Evolutionary conservation across 2,329 filamentous ascomycete species (phyloP).

Genomic region (Claviceps citrina): DNA sequence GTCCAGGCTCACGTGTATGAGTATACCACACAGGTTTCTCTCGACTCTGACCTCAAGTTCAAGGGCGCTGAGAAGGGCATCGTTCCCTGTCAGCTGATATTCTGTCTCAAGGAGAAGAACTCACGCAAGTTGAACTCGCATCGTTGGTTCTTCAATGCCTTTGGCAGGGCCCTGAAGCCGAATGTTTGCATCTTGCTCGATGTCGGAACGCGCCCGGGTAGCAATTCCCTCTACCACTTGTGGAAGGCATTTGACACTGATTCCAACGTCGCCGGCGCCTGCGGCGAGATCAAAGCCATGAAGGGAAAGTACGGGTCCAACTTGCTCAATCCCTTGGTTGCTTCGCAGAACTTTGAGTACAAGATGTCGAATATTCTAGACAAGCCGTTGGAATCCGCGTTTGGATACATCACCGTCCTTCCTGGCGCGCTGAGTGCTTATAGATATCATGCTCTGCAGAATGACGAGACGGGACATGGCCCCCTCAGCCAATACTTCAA

Average conservation of each 20-base stretch:
- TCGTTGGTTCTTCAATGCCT: slow-evolving; percentile 98
- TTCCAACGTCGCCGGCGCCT: slow-evolving; percentile 91
- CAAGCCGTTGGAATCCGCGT: slow-evolving; percentile 91
- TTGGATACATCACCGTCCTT: slow-evolving; percentile 94
- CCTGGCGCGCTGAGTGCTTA: slow-evolving; percentile 92
- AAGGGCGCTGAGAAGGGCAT: slow-evolving; percentile 99
- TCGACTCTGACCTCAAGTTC: slow-evolving; percentile 92
- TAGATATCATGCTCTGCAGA: slow-evolving; percentile 87
- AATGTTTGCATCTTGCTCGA: slow-evolving; percentile 96
- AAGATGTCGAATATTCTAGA: slow-evolving; percentile 99
- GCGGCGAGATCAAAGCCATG: slow-evolving; percentile 94
- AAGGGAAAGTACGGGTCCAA: slow-evolving; percentile 74
- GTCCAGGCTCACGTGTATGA: slow-evolving; percentile 97
- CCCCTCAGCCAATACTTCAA: slow-evolving; percentile 98
- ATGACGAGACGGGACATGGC: slow-evolving; percentile 88
- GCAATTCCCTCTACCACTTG: slow-evolving; percentile 85
- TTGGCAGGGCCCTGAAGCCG: slow-evolving; percentile 79
- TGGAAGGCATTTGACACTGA: slow-evolving; percentile 99
- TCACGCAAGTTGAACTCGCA: slow-evolving; percentile 96
- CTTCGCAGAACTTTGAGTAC: slow-evolving; percentile 98
- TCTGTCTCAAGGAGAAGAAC: slow-evolving; percentile 96
- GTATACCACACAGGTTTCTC: slow-evolving; percentile 93
- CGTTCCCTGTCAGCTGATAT: slow-evolving; percentile 94
- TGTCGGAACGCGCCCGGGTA: slow-evolving; percentile 81
- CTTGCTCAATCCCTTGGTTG: slow-evolving; percentile 83